These are phyloP conservation scores for Oryza glaberrima DNA, from an alignment of 176 grass and related monocot species.

Conservation along the genomic window DNA sequence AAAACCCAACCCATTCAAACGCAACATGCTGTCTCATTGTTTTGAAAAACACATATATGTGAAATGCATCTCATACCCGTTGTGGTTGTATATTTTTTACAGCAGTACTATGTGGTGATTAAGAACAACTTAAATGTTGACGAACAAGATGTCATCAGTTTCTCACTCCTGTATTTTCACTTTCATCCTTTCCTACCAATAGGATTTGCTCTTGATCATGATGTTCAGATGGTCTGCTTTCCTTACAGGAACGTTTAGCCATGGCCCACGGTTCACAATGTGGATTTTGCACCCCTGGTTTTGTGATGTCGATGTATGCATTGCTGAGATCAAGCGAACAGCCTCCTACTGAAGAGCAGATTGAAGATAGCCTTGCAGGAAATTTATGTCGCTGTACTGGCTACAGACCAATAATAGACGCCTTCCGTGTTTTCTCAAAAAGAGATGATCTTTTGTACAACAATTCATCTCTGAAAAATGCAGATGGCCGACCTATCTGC, in stretches of 20 bases:
- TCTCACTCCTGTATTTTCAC: not conserved
- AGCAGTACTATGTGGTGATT: not conserved
- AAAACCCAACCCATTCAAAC: not conserved
- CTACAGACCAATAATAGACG: constrained; percentile 93
- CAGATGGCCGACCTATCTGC: constrained; percentile 64
- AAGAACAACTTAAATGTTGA: constrained; percentile 14
- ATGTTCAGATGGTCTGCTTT: constrained; percentile 16
- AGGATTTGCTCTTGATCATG: not conserved
- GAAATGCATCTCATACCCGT: constrained; percentile 9
- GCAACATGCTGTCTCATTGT: not conserved
- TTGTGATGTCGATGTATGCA: constrained; percentile 98
- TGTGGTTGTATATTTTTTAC: constrained; percentile 6
- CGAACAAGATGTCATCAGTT: constrained; percentile 30
- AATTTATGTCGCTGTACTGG: constrained; percentile 99
- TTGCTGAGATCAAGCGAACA: constrained; percentile 84
- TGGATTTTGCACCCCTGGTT: constrained; percentile 99
- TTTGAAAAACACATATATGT: not conserved
- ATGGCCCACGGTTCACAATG: constrained; percentile 93
- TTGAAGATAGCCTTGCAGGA: constrained; percentile 91
- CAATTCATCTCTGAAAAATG: constrained; percentile 52
- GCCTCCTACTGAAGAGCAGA: constrained; percentile 80
- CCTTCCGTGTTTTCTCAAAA: constrained; percentile 94
- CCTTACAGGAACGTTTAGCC: constrained; percentile 82
- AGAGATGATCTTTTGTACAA: constrained; percentile 79
- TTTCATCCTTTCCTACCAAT: constrained; percentile 5